A percentile compares a stretch with the other conserved stretches of the same genome.
Evolutionary conservation across 305 asterid genomes (phyloP).

Genomic region (Solanum hybrid): DNA sequence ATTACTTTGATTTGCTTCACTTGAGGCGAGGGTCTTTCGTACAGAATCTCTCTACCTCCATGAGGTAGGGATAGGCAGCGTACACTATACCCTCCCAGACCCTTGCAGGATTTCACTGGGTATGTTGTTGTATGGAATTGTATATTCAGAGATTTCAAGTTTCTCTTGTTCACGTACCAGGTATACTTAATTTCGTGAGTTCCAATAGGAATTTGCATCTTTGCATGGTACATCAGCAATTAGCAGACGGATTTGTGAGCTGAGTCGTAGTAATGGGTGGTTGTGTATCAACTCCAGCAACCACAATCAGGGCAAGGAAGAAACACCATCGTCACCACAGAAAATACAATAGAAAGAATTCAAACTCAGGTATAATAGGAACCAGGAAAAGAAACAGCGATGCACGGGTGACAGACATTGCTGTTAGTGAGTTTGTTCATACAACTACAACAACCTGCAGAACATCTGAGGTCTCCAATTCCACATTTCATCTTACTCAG

Average conservation of each 20-base stretch:
- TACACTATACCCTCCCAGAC: not conserved
- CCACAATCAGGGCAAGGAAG: conserved; percentile 24
- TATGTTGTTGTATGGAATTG: not conserved
- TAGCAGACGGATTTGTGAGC: conserved; percentile 23
- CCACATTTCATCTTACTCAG: conserved; percentile 65
- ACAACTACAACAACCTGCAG: conserved; percentile 52
- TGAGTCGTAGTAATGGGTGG: conserved; percentile 54
- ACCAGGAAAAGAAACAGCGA: conserved; percentile 47
- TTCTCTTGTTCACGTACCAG: not conserved
- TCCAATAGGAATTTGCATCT: conserved; percentile 7
- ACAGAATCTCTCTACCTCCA: not conserved
- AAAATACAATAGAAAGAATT: conserved; percentile 34
- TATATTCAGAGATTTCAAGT: not conserved
- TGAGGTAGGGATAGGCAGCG: not conserved
- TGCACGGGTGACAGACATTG: conserved; percentile 50
- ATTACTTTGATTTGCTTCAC: not conserved
- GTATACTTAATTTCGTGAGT: conserved; percentile 8
- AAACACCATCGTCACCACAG: conserved; percentile 27
- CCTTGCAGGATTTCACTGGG: not conserved
- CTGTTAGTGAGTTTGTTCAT: conserved; percentile 65
- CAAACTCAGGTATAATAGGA: conserved; percentile 29
- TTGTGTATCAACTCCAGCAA: conserved; percentile 56
- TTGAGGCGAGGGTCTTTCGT: not conserved
- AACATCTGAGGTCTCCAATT: conserved; percentile 59
- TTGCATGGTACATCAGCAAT: not conserved